These are phyloP conservation scores for Crepidotus variabilis DNA, from an alignment of 768 basidiomycete genomes.

Conservation along the genomic window DNA sequence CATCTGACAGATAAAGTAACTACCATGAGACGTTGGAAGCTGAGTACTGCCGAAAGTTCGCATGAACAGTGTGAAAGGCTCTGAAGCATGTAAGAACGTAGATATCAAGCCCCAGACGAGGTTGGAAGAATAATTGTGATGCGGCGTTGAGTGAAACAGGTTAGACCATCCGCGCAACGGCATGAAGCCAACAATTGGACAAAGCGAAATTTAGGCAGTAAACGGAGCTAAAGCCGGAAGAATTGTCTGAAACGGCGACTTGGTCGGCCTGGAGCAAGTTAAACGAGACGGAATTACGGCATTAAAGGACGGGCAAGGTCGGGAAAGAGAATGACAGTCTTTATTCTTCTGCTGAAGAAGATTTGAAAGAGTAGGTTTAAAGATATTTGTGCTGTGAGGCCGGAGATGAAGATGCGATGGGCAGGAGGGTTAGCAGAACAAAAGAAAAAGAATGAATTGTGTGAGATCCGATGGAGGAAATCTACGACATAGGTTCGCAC, in stretches of 20 bases:
- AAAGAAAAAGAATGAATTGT: not conserved
- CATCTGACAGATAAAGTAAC: not conserved
- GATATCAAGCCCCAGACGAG: not conserved
- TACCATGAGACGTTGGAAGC: not conserved
- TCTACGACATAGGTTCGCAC: not conserved
- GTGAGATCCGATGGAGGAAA: not conserved
- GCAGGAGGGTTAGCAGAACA: not conserved
- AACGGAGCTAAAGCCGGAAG: not conserved
- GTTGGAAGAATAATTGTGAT: not conserved
- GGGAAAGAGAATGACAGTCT: not conserved
- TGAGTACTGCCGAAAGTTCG: not conserved
- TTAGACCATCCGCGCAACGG: not conserved
- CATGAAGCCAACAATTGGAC: not conserved
- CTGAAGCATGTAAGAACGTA: not conserved
- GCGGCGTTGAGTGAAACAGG: not conserved
- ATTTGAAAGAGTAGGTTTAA: not conserved
- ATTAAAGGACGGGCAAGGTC: not conserved
- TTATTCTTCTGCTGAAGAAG: not conserved
- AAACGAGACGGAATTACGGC: not conserved
- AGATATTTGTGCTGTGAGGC: not conserved
- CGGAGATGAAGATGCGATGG: not conserved
- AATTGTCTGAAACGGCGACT: not conserved
- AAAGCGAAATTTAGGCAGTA: not conserved
- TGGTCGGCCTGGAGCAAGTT: not conserved
- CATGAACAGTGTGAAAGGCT: not conserved